phyloP scores from a whole-genome alignment of 345 rosid genomes.

The Boechera stricta region DNA sequence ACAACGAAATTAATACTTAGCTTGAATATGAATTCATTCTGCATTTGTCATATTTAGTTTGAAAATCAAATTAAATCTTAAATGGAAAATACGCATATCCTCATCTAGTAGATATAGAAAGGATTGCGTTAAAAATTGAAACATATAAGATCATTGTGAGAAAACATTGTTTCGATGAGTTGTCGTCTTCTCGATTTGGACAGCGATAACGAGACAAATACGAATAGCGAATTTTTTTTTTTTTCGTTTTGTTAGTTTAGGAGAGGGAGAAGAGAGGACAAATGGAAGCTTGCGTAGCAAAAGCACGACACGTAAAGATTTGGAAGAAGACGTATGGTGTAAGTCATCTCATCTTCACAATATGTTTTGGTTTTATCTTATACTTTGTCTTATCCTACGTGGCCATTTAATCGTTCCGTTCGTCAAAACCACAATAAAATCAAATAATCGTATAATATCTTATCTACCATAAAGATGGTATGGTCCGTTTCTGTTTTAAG shows the following conservation, averaged over 20 bases:
- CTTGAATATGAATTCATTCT: too few relatives aligned
- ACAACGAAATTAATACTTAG: too few relatives aligned
- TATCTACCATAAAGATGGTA: conserved; percentile 18
- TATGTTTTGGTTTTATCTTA: conserved; percentile 33
- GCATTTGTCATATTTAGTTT: not conserved
- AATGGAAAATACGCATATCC: not conserved
- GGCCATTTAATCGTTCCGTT: conserved; percentile 31
- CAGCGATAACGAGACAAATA: conserved; percentile 19
- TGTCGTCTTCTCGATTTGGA: conserved; percentile 26
- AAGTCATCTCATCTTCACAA: conserved; percentile 35
- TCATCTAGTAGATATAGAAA: not conserved
- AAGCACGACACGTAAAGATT: conserved; percentile 42
- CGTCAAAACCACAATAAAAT: conserved; percentile 1
- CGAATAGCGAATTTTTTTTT: not conserved
- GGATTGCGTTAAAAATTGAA: not conserved
- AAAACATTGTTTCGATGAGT: not conserved
- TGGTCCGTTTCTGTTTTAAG: conserved; percentile 20
- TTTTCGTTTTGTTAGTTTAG: not conserved
- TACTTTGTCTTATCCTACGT: conserved; percentile 39
- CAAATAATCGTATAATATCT: not conserved
- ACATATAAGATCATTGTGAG: not conserved
- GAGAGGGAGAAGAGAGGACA: not conserved
- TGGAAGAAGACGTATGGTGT: conserved; percentile 37
- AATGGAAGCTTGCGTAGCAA: conserved; percentile 34
- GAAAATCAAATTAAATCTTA: not conserved